Base-by-base conservation (phyloP, 1,284 basidiomycete species). In the Boletus mariae region DNA sequence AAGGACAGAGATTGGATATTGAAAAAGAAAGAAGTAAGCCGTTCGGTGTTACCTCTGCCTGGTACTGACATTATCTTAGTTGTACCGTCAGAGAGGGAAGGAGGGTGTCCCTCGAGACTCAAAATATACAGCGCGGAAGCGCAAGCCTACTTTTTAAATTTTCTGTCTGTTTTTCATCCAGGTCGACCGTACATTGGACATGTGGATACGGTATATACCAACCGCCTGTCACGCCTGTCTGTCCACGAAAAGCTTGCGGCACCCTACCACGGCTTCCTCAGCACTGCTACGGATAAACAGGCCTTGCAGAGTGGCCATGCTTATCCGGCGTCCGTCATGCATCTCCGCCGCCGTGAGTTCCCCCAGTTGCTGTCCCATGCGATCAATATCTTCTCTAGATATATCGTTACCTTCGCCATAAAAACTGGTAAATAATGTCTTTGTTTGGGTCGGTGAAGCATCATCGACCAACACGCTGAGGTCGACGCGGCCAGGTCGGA, bases 401-500 rank as follows among this genome's bases (percentile, higher is more conserved):
- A 32, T 37, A 13, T 67, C 64, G 41, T 77, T 71, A 38, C 66
- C 73, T 51, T 74, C 79, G 23, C 78, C 75, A 64, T 99, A 99
- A 73, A 99, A 99, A 49, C 85, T 84, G 31, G 82, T 76, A 71
- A 96, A 97, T 3, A 99, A 78, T 25, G 78, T 78, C 49, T 77
- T 75, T 13, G 93, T 93, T 72, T 99, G 97, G 46, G 78, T 73
- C 1, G 92, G 83, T 25, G 81, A 87, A 0, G 97, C 94, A 65
- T 99, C 93, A 66, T 90, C 94, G 35, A 99, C 80, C 42, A 92
- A 75, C 59, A 90, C 83, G 29, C 85, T 82, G 43, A 98, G 71
- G 69, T 99, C 96, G 35, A 99, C 94, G 9, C 96, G 82, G 1
- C 96, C 96, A 0, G 96, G 96, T 49, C 96, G 86, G 61, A 99